Evolutionary conservation across 2,329 filamentous ascomycete genomes (phyloP).

Genomic region (Alternaria burnsii): DNA sequence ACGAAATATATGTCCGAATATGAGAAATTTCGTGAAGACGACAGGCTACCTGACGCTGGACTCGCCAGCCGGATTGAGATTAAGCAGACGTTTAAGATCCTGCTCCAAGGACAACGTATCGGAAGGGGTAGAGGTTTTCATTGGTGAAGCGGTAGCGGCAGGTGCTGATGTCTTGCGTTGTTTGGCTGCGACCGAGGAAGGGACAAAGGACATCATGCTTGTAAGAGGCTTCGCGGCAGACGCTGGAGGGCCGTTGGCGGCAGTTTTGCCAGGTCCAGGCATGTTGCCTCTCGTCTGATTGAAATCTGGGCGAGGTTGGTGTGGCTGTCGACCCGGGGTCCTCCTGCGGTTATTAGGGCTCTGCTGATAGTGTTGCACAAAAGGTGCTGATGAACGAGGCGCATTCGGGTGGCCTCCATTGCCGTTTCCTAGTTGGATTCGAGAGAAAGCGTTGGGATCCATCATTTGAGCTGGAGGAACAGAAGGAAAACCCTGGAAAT

Average conservation of each 20-base stretch:
- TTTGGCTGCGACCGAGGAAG: slow-evolving; percentile 49
- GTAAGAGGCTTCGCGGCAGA: slow-evolving; percentile 33
- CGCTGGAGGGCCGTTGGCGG: slow-evolving; percentile 21
- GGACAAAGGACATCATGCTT: slow-evolving; percentile 46
- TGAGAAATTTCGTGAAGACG: slow-evolving; percentile 21
- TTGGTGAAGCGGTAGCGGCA: slow-evolving; percentile 23
- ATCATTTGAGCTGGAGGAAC: slow-evolving; percentile 24
- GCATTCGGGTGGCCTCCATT: slow-evolving; percentile 22
- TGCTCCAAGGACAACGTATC: slow-evolving; percentile 44
- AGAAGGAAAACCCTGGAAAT: slow-evolving; percentile 37
- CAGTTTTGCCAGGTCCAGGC: slow-evolving; percentile 23
- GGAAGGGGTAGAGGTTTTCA: slow-evolving; percentile 24
- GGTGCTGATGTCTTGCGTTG: slow-evolving; percentile 35
- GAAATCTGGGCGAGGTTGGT: slow-evolving; percentile 37
- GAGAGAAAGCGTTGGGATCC: slow-evolving; percentile 31
- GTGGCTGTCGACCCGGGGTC: slow-evolving; percentile 33
- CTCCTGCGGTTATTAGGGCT: slow-evolving; percentile 35
- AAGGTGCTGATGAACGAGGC: slow-evolving; percentile 38
- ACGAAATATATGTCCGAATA: slow-evolving; percentile 37
- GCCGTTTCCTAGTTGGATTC: slow-evolving; percentile 26
- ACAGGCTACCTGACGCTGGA: slow-evolving; percentile 34
- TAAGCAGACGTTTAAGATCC: slow-evolving; percentile 49
- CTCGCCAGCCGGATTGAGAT: slow-evolving; percentile 36
- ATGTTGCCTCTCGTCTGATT: slow-evolving; percentile 26
- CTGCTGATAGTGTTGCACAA: slow-evolving; percentile 35